Evolutionary conservation across 2,329 filamentous ascomycete genomes (phyloP).

Genomic region (Coniochaeta sp.): DNA sequence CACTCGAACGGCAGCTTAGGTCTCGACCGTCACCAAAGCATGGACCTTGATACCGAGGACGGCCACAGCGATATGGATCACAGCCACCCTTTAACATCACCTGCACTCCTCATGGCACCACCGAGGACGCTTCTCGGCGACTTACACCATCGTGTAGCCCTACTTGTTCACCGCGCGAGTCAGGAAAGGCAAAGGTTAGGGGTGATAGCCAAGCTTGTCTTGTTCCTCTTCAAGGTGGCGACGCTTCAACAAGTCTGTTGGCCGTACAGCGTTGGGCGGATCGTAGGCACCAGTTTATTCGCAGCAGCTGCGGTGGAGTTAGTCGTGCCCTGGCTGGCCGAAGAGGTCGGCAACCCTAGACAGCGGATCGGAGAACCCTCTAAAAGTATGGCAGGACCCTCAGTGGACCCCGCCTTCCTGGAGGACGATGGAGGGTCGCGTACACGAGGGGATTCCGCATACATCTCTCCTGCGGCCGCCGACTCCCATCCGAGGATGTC

Average conservation of each 20-base stretch:
- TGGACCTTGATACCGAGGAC: neutral
- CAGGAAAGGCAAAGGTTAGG: slow-evolving; percentile 11
- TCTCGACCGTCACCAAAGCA: neutral
- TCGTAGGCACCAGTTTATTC: slow-evolving; percentile 60
- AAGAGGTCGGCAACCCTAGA: neutral
- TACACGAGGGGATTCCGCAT: slow-evolving; percentile 4
- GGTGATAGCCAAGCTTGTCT: slow-evolving; percentile 40
- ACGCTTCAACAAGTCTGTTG: slow-evolving; percentile 61
- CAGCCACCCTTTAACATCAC: slow-evolving; percentile 6
- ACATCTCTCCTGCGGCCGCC: too few species aligned
- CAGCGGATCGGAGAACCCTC: neutral
- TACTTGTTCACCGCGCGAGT: slow-evolving; percentile 27
- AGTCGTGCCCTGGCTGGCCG: slow-evolving; percentile 14
- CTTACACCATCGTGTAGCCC: slow-evolving; percentile 22
- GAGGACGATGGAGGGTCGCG: slow-evolving; percentile 3
- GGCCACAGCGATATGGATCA: slow-evolving; percentile 10
- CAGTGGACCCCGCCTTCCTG: neutral
- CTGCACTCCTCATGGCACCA: slow-evolving; percentile 38
- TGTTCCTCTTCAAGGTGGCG: slow-evolving; percentile 64
- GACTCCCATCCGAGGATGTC: neutral
- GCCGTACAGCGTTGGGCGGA: slow-evolving; percentile 59
- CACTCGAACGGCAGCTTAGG: neutral
- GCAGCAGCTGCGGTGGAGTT: slow-evolving; percentile 61
- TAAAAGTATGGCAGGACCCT: neutral
- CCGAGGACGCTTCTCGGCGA: slow-evolving; percentile 28